phyloP scores from a whole-genome alignment of 805 yeast genomes.

The Barnettozyma wickerhamii region DNA sequence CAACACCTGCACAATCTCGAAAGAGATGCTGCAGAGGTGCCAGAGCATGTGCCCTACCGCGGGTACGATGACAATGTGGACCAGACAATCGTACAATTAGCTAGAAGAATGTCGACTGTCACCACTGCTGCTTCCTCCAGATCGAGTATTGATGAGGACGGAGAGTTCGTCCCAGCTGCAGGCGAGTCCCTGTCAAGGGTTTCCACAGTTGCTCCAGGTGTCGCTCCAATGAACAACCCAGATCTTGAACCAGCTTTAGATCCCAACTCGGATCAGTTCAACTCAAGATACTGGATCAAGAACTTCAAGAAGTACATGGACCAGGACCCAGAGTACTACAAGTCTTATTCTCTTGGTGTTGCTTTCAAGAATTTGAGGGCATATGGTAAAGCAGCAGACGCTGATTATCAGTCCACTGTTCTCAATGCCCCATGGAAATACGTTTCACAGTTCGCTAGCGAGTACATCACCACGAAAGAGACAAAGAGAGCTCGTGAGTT shows the following conservation, averaged over 20 bases:
- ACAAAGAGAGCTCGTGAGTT: conserved; percentile 27
- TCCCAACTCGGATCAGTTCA: conserved; percentile 54
- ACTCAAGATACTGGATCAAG: conserved; percentile 58
- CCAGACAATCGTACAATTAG: conserved; percentile 4
- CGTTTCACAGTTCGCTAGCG: conserved; percentile 11
- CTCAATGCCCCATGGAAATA: conserved; percentile 33
- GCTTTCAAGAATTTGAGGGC: conserved; percentile 55
- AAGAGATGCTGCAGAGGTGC: background rate
- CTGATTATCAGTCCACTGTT: conserved; percentile 62
- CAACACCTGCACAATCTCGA: background rate
- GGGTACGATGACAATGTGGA: conserved; percentile 5
- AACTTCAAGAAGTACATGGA: conserved; percentile 46
- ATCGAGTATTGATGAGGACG: background rate
- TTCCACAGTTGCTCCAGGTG: conserved; percentile 34
- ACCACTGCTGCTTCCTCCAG: background rate
- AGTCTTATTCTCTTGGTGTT: conserved; percentile 50
- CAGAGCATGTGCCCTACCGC: conserved; percentile 3
- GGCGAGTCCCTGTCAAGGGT: conserved; percentile 31
- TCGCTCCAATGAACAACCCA: conserved; percentile 29
- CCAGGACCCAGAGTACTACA: conserved; percentile 53
- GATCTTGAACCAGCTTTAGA: conserved; percentile 44
- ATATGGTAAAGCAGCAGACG: conserved; percentile 50
- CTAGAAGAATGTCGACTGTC: conserved; percentile 5
- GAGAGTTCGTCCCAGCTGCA: conserved; percentile 1
- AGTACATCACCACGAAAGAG: conserved; percentile 10